Evolutionary conservation across 768 basidiomycete genomes (phyloP).

Genomic region (Mycena chlorophos): DNA sequence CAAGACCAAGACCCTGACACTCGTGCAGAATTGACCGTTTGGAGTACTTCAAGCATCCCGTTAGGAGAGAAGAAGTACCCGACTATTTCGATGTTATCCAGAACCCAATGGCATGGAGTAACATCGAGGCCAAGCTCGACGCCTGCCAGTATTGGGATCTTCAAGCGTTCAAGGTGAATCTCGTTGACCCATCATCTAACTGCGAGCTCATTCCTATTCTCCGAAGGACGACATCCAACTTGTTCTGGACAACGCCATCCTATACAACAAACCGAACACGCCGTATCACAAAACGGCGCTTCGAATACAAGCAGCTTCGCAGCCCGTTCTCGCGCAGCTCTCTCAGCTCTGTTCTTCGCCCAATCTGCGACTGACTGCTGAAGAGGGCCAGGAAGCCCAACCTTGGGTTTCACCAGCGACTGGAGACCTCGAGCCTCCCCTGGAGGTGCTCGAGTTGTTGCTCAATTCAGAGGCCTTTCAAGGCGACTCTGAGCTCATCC

Average conservation of each 20-base stretch:
- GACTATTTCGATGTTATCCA: slow-evolving; percentile 90
- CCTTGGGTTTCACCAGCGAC: slow-evolving; percentile 30
- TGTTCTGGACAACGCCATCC: slow-evolving; percentile 81
- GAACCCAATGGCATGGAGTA: slow-evolving; percentile 85
- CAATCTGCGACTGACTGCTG: slow-evolving; percentile 3
- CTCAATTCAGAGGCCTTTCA: slow-evolving; percentile 52
- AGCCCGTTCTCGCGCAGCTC: slow-evolving; percentile 46
- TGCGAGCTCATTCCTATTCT: neutral
- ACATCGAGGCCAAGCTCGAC: slow-evolving; percentile 81
- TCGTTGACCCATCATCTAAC: neutral
- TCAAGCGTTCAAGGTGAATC: slow-evolving; percentile 60
- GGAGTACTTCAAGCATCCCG: slow-evolving; percentile 80
- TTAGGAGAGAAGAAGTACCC: slow-evolving; percentile 74
- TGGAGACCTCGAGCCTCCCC: slow-evolving; percentile 76
- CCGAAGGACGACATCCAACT: slow-evolving; percentile 78
- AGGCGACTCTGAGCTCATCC: slow-evolving; percentile 52
- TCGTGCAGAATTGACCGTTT: slow-evolving; percentile 63
- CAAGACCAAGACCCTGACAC: slow-evolving; percentile 2
- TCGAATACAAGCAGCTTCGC: slow-evolving; percentile 49
- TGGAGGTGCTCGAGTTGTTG: slow-evolving; percentile 57
- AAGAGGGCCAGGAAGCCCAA: neutral
- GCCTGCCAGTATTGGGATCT: slow-evolving; percentile 80
- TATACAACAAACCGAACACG: slow-evolving; percentile 82
- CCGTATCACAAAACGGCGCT: slow-evolving; percentile 68
- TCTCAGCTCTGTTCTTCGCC: slow-evolving; percentile 28